phyloP scores from a whole-genome alignment of 2,329 filamentous ascomycete genomes.

The Myriosclerotinia scirpicola region DNA sequence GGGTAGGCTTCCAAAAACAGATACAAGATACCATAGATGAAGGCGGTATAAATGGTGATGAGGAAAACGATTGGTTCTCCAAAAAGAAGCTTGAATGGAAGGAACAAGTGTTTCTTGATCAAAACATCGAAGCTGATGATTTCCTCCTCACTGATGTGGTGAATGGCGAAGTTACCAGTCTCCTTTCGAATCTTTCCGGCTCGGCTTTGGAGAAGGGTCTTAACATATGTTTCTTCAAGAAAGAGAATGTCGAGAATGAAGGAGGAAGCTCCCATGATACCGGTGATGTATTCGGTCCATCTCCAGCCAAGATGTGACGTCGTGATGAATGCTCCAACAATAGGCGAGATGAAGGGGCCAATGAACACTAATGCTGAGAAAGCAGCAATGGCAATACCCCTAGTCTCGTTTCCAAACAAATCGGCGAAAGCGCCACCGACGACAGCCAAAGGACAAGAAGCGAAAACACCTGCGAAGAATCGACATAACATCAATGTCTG shows the following conservation, averaged over 20 bases:
- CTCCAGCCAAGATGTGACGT: conserved; percentile 54
- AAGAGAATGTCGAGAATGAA: conserved; percentile 45
- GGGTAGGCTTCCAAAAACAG: conserved; percentile 52
- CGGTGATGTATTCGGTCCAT: conserved; percentile 56
- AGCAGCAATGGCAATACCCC: conserved; percentile 64
- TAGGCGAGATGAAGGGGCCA: conserved; percentile 41
- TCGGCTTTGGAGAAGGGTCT: conserved; percentile 49
- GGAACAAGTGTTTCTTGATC: conserved; percentile 32
- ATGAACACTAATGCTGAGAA: conserved; percentile 51
- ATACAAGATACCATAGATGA: conserved; percentile 54
- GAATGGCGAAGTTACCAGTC: conserved; percentile 41
- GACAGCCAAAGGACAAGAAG: conserved; percentile 51
- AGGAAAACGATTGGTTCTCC: conserved; percentile 62
- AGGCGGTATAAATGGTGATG: conserved; percentile 51
- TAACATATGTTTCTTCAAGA: conserved; percentile 52
- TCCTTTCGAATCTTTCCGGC: conserved; percentile 48
- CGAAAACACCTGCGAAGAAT: conserved; percentile 52
- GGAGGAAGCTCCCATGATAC: conserved; percentile 49
- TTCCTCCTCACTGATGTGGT: conserved; percentile 40
- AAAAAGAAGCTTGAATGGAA: conserved; percentile 56
- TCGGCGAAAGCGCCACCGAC: conserved; percentile 62
- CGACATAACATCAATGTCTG: conserved; percentile 54
- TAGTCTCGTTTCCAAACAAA: conserved; percentile 57
- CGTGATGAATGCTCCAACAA: conserved; percentile 43
- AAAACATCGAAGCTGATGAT: conserved; percentile 44